Evolutionary conservation across 1,284 basidiomycete species (phyloP).

Genomic region (Ceratobasidium sp.): DNA sequence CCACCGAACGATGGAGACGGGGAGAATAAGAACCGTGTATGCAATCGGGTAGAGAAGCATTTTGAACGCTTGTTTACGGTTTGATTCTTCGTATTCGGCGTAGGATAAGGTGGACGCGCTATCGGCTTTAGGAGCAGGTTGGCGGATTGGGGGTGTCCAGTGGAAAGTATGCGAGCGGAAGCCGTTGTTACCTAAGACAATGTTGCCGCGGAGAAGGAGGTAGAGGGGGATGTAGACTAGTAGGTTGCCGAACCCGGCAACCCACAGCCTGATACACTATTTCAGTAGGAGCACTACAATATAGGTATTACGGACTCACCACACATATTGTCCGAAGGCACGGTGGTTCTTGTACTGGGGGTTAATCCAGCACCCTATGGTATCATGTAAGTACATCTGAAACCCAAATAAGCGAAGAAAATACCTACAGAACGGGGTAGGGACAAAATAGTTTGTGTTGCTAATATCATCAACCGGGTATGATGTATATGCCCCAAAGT

Average conservation of each 20-base stretch:
- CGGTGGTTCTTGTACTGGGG: constrained; percentile 28
- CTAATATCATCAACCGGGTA: constrained; percentile 22
- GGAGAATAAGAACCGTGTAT: constrained; percentile 47
- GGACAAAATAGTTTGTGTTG: constrained; percentile 31
- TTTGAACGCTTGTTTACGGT: constrained; percentile 45
- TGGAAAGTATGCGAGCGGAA: neutral
- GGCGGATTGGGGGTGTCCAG: constrained; percentile 3
- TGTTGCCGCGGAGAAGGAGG: constrained; percentile 47
- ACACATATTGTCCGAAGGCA: constrained; percentile 45
- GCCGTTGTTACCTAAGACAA: constrained; percentile 39
- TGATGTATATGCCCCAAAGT: constrained; percentile 39
- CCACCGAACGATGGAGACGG: constrained; percentile 46
- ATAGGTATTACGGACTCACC: constrained; percentile 11
- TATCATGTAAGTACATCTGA: neutral
- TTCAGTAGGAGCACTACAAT: neutral
- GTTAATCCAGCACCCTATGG: constrained; percentile 47
- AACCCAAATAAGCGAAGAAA: neutral
- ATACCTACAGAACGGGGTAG: constrained; percentile 45
- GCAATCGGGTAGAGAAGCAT: constrained; percentile 48
- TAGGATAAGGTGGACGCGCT: neutral
- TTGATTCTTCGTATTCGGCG: constrained; percentile 9
- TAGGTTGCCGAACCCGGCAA: constrained; percentile 45
- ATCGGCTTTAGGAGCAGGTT: constrained; percentile 5
- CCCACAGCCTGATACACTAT: constrained; percentile 42
- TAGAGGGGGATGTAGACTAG: constrained; percentile 47